A percentile compares a stretch with the other conserved stretches of the same genome.
Evolutionary conservation across 2,329 filamentous ascomycete genomes (phyloP).

Genomic region (Aspergillus quadricinctus): DNA sequence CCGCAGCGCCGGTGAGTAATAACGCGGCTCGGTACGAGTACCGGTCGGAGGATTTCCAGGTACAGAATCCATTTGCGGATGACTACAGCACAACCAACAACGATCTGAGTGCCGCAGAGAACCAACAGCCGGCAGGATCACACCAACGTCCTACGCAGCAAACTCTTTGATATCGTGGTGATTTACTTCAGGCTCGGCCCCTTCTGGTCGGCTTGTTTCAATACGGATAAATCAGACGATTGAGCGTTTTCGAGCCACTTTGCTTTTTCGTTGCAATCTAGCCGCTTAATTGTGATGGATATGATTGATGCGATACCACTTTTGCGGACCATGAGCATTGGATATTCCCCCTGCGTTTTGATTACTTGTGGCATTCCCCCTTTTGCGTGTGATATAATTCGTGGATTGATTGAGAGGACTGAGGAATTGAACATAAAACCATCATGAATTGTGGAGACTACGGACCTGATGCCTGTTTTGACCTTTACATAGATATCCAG

Average conservation of each 20-base stretch:
- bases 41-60: constrained; percentile 36
- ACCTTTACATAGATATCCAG: background rate
- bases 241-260: background rate
- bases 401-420: background rate
- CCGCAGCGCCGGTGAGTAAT: constrained; percentile 8
- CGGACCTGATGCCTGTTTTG: background rate
- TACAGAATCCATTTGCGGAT: constrained; percentile 42
- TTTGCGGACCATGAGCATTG: background rate
- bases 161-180: background rate
- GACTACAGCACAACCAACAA: constrained; percentile 17
- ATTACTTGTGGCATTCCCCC: background rate
- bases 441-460: background rate
- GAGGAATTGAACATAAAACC: background rate
- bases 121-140: background rate
- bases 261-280: background rate
- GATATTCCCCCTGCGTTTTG: background rate
- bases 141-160: background rate
- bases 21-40: constrained; percentile 28
- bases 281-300: background rate
- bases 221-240: background rate
- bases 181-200: background rate
- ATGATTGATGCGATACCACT: background rate
- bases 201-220: background rate
- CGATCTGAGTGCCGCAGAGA: constrained; percentile 10
- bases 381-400: background rate